Percentiles rank a stretch among this genome's conserved stretches.
phyloP scores from a whole-genome alignment of 345 rosid genomes.

The Eucalyptus pumila region DNA sequence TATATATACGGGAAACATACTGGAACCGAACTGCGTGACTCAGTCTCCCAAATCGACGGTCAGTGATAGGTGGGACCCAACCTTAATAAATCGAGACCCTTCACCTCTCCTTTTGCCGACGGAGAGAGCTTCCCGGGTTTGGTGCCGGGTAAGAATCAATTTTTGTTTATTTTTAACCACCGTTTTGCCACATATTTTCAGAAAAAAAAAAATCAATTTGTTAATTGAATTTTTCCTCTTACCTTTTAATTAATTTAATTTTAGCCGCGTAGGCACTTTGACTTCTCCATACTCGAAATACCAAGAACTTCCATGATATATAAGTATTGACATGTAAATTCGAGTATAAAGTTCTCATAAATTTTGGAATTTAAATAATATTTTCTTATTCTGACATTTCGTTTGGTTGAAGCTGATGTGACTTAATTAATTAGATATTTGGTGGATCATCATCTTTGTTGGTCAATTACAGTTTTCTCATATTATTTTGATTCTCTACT shows the following conservation, averaged over 20 bases:
- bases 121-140: background rate
- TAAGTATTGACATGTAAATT: background rate
- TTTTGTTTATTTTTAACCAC: rapidly evolving
- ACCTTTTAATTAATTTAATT: background rate
- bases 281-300: background rate
- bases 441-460: background rate
- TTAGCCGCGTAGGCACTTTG: background rate
- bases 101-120: background rate
- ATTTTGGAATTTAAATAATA: background rate
- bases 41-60: background rate
- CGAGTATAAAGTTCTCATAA: rapidly evolving
- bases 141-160: background rate
- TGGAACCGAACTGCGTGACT: background rate
- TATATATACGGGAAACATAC: background rate
- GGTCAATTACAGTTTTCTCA: background rate
- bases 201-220: background rate
- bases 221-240: background rate
- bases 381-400: background rate
- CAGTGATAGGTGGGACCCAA: background rate
- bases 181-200: background rate
- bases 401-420: background rate
- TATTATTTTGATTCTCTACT: background rate
- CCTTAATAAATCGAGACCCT: background rate
- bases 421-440: background rate
- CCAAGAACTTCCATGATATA: background rate